Base-by-base conservation (phyloP, 225 moss, liverwort and hornwort genomes). In the Bryoerythrophyllum caledonicum region DNA sequence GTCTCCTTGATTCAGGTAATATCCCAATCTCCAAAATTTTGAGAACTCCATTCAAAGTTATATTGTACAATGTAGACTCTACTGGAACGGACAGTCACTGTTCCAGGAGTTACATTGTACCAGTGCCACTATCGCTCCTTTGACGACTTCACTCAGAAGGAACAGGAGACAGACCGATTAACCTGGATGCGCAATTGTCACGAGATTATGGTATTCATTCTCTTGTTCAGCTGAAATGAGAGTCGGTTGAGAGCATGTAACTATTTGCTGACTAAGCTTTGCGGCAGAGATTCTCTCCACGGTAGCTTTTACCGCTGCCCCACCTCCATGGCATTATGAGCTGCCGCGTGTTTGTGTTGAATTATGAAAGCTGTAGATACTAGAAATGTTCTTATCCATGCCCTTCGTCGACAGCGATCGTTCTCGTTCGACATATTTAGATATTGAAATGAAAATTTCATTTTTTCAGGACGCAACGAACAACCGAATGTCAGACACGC, bases 261-360 rank as follows among this genome's bases (percentile, higher is more conserved):
- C 35, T 35, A 54, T 8, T 9, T 37, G 24, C 23, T 14, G 15
- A 41, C 86, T 83, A 53, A 86, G 11, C 51, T 30, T 85, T 63
- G 62, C 81, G 76, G 10, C 7, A 28, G 79, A 79, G 60, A 84
- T 75, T 30, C 83, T 86, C 24, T 90, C 87, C 60, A 81, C 87
- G 38, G 84, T 84, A 26, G 81, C 82, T 55, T 82, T 87, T 81
- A 82, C 78, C 82, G 84, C 88, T n/a, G 82, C 73, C 46, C 85
- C 89, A 49, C 85, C 85, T 6, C 82, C 83, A 74, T 76, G 80
- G 63, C 80, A 81, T 59, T 86, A 70, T 49, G 78, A 80, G 87
- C 82, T 90, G 79, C 63, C 53, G 62, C 74, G 53, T 74, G 63
- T 53, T 53, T 4, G 4, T n/a, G 13, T 67, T 27, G 46, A 1